phyloP scores from a whole-genome alignment of 768 basidiomycete genomes.

The Tremella yokohamensis region DNA sequence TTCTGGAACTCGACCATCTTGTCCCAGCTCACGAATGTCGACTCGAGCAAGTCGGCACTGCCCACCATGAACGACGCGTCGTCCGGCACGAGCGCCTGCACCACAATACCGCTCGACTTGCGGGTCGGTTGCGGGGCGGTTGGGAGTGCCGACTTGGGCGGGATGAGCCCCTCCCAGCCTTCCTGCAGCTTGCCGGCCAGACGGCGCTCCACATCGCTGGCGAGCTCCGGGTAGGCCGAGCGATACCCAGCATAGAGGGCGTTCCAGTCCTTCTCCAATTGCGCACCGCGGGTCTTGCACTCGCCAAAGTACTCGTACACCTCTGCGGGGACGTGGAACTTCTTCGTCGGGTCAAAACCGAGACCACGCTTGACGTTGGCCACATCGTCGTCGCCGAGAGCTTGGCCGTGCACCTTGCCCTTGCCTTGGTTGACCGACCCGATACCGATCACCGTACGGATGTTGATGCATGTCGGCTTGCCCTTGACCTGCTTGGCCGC shows the following conservation, averaged over 20 bases:
- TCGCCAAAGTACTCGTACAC: slow-evolving; percentile 47
- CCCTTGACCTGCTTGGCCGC: slow-evolving; percentile 42
- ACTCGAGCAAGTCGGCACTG: slow-evolving; percentile 45
- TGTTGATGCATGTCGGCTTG: slow-evolving; percentile 47
- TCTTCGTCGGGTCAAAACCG: slow-evolving; percentile 41
- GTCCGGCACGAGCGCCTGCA: slow-evolving; percentile 37
- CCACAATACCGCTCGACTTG: slow-evolving; percentile 41
- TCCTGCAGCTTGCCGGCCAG: slow-evolving; percentile 33
- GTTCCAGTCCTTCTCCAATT: slow-evolving; percentile 41
- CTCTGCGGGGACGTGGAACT: slow-evolving; percentile 39
- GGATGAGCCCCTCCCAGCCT: slow-evolving; percentile 33
- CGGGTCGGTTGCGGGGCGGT: slow-evolving; percentile 31
- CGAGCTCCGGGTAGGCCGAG: slow-evolving; percentile 26
- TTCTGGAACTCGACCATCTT: slow-evolving; percentile 46
- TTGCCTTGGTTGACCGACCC: slow-evolving; percentile 41
- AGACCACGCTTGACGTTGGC: slow-evolving; percentile 42
- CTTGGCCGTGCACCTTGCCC: slow-evolving; percentile 47
- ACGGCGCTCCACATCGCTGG: slow-evolving; percentile 29
- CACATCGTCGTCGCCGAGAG: slow-evolving; percentile 48
- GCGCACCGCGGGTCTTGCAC: slow-evolving; percentile 26
- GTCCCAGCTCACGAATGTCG: slow-evolving; percentile 46
- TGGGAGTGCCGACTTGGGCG: slow-evolving; percentile 32
- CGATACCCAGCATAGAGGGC: slow-evolving; percentile 27
- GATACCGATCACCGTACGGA: slow-evolving; percentile 49
- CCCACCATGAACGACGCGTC: slow-evolving; percentile 40